Conservation (phyloP, 441 rosid species). For the Erysimum pusillum region DNA sequence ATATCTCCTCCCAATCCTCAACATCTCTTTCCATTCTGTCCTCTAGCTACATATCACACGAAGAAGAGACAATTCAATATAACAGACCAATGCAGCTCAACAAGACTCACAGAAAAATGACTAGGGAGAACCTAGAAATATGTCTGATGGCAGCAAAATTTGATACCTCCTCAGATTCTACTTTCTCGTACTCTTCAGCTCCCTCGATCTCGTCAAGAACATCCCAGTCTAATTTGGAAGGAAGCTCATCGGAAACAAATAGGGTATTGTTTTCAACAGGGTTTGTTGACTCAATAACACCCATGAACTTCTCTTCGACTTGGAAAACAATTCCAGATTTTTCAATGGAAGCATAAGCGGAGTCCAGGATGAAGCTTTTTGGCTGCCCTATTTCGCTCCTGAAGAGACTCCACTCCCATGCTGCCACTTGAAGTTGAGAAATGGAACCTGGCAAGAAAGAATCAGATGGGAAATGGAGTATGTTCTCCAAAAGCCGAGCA, state of each 20-base stretch:
- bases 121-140: constrained; percentile 51
- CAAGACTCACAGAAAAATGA: constrained; percentile 41
- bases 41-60: constrained; percentile 70
- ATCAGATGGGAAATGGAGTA: constrained; percentile 82
- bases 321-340: constrained; percentile 63
- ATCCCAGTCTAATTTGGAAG: constrained; percentile 78
- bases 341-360: constrained; percentile 47
- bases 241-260: constrained; percentile 59
- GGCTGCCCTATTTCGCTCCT: constrained; percentile 56
- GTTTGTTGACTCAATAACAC: constrained; percentile 52
- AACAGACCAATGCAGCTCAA: constrained; percentile 30
- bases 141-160: constrained; percentile 51
- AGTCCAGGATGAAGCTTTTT: constrained; percentile 47
- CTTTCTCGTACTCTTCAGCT: constrained; percentile 78
- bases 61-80: constrained; percentile 34
- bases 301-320: constrained; percentile 71
- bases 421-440: constrained; percentile 65
- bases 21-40: constrained; percentile 81
- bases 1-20: constrained; percentile 91
- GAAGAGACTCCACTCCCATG: constrained; percentile 91
- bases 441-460: constrained; percentile 72
- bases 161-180: constrained; percentile 89
- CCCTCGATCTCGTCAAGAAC: constrained; percentile 70
- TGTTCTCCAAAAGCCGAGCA: constrained; percentile 84
- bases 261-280: constrained; percentile 57